Evolutionary conservation across 1,284 basidiomycete species (phyloP).

Genomic region (Tilletia caries): DNA sequence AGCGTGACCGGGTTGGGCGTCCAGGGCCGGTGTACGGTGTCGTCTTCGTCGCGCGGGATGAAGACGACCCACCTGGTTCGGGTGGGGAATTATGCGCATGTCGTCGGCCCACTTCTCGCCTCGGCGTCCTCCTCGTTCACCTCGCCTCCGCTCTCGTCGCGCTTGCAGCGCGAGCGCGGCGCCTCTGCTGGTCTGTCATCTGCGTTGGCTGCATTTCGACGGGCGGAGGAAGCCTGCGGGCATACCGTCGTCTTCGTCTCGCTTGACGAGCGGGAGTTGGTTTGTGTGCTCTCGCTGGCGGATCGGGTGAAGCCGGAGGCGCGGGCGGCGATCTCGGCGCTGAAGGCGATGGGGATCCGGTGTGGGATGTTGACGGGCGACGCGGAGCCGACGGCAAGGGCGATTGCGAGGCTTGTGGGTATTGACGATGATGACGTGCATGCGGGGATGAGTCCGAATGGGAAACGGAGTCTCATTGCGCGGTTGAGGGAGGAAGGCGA

Average conservation of each 20-base stretch:
- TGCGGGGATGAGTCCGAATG: conserved; percentile 48
- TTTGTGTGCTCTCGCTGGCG: conserved; percentile 37
- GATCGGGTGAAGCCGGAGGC: conserved; percentile 50
- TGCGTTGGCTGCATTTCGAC: conserved; percentile 9
- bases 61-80: conserved; percentile 27
- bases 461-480: conserved; percentile 40
- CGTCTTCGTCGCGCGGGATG: conserved; percentile 19
- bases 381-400: conserved; percentile 36
- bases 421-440: conserved; percentile 42
- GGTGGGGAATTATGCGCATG: conserved; percentile 36
- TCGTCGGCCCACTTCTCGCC: conserved; percentile 10
- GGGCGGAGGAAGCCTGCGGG: conserved; percentile 34
- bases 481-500: conserved; percentile 11
- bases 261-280: conserved; percentile 36
- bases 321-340: conserved; percentile 29
- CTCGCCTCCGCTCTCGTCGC: conserved; percentile 13
- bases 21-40: conserved; percentile 42
- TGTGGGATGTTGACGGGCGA: conserved; percentile 51
- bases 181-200: not conserved
- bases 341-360: conserved; percentile 43
- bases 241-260: conserved; percentile 45
- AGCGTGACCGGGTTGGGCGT: conserved; percentile 86
- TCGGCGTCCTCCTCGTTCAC: not conserved
- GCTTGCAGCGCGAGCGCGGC: conserved; percentile 16
- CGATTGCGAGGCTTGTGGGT: conserved; percentile 39